These are phyloP conservation scores for Peronospora destructor DNA, from an alignment of 352 stramenopile species.

Conservation along the genomic window DNA sequence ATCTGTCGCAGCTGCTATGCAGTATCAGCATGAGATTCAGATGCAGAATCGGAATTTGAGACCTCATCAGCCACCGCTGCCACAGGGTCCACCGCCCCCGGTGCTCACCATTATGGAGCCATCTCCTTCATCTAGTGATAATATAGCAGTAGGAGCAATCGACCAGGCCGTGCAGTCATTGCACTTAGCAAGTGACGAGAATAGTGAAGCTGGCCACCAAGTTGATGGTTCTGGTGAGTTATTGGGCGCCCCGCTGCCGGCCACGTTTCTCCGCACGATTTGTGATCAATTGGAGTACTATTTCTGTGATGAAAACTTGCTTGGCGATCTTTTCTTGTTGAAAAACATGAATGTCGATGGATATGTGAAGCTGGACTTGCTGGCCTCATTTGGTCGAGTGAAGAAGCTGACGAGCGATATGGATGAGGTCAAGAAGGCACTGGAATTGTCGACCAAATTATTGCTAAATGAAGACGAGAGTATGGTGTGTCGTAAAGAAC, in stretches of 20 bases:
- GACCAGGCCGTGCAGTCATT: slow-evolving; percentile 55
- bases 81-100: slow-evolving; percentile 35
- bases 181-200: slow-evolving; percentile 34
- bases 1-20: slow-evolving; percentile 13
- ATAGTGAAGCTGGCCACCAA: slow-evolving; percentile 39
- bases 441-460: slow-evolving; percentile 82
- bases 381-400: slow-evolving; percentile 78
- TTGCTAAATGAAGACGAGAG: slow-evolving; percentile 75
- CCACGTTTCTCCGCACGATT: slow-evolving; percentile 80
- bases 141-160: slow-evolving; percentile 48
- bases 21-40: slow-evolving; percentile 18
- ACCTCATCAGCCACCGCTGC: slow-evolving; percentile 26
- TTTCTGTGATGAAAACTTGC: slow-evolving; percentile 85
- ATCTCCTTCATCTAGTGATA: slow-evolving; percentile 24
- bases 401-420: slow-evolving; percentile 85
- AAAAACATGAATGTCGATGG: slow-evolving; percentile 88
- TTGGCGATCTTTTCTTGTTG: slow-evolving; percentile 76
- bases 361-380: slow-evolving; percentile 80
- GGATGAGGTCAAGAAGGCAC: slow-evolving; percentile 71
- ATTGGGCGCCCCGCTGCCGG: slow-evolving; percentile 41
- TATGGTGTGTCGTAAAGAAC: slow-evolving; percentile 84
- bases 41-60: slow-evolving; percentile 21
- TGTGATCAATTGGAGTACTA: slow-evolving; percentile 87
- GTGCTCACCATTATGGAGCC: slow-evolving; percentile 45
- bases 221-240: slow-evolving; percentile 15